A percentile compares a stretch with the other conserved stretches of the same genome.
phyloP scores from a whole-genome alignment of 2,329 filamentous ascomycete genomes.

The Geosmithia morbida region DNA sequence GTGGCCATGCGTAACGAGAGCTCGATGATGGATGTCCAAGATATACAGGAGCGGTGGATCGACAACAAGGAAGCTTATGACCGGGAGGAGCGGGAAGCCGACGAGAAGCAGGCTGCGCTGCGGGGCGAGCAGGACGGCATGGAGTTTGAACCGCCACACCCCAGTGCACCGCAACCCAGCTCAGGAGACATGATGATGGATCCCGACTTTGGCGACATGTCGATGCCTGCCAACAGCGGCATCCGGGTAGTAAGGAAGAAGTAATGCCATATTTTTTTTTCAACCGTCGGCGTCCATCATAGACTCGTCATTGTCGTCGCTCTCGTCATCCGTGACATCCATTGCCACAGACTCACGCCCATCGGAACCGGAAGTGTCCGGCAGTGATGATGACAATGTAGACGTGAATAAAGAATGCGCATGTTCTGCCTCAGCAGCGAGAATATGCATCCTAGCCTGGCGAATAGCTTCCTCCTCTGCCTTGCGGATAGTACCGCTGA shows the following conservation, averaged over 20 bases:
- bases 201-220: slow-evolving; percentile 35
- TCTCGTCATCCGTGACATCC: neutral
- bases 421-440: slow-evolving; percentile 31
- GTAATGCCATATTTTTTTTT: slow-evolving; percentile 22
- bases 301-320: slow-evolving; percentile 15
- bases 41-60: slow-evolving; percentile 93
- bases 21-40: slow-evolving; percentile 63
- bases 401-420: neutral
- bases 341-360: neutral
- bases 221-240: slow-evolving; percentile 43
- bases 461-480: slow-evolving; percentile 80
- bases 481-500: slow-evolving; percentile 88
- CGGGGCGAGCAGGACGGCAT: slow-evolving; percentile 20
- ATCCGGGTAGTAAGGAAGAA: slow-evolving; percentile 59
- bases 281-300: slow-evolving; percentile 27
- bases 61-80: slow-evolving; percentile 84
- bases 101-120: slow-evolving; percentile 57
- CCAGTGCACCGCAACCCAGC: slow-evolving; percentile 1
- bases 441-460: slow-evolving; percentile 57
- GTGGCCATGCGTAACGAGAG: slow-evolving; percentile 74
- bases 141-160: slow-evolving; percentile 16
- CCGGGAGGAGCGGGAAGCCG: slow-evolving; percentile 57
- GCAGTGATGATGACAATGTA: neutral
- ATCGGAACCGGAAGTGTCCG: neutral
- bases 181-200: slow-evolving; percentile 16